phyloP scores from a whole-genome alignment of 345 rosid genomes.

The Salix dunnii region DNA sequence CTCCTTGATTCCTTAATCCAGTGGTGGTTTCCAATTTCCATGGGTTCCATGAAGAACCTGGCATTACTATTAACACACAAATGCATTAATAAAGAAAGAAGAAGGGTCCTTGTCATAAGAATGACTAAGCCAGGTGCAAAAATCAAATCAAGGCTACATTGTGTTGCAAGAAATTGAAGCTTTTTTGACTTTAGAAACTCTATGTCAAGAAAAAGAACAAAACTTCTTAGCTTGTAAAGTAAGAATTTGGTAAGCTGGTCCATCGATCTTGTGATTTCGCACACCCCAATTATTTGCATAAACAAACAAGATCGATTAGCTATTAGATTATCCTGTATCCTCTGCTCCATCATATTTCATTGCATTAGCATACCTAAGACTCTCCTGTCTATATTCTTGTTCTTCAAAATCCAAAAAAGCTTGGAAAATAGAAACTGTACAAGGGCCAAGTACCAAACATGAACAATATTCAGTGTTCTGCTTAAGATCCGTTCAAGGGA shows the following conservation, averaged over 20 bases:
- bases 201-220: not conserved
- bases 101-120: too few relatives aligned
- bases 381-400: not conserved
- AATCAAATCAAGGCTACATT: not conserved
- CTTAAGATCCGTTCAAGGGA: too few relatives aligned
- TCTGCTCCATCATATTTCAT: not conserved
- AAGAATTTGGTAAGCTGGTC: constrained; percentile 15
- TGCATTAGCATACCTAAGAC: not conserved
- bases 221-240: not conserved
- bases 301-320: not conserved
- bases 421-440: not conserved
- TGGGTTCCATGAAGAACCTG: not conserved
- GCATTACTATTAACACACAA: not conserved
- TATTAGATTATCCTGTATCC: not conserved
- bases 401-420: not conserved
- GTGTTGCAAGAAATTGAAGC: constrained; percentile 9
- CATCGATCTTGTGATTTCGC: constrained; percentile 10
- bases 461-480: too few relatives aligned
- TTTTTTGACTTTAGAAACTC: constrained; percentile 19
- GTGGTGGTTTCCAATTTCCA: too few relatives aligned
- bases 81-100: too few relatives aligned
- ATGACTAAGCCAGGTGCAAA: not conserved
- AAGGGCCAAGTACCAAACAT: too few relatives aligned
- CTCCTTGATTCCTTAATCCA: too few relatives aligned
- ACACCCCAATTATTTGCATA: not conserved